Conservation (phyloP, 2,329 filamentous ascomycete species). For the Fusarium devonianum region DNA sequence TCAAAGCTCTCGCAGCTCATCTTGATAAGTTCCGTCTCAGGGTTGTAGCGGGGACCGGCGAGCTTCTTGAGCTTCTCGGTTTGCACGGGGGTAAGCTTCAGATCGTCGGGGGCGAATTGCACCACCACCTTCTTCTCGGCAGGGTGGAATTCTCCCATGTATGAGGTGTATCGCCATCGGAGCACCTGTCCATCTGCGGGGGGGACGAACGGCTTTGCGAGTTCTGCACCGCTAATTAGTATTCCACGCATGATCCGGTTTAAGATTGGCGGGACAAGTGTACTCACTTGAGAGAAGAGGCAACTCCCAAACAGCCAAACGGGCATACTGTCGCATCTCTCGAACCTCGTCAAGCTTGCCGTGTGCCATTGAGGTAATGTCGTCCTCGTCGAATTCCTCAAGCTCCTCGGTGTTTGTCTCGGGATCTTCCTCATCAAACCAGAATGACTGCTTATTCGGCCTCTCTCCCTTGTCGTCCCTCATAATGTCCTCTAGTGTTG, state of each 20-base stretch:
- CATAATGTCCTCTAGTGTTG: slow-evolving; percentile 44
- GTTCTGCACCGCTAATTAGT: slow-evolving; percentile 63
- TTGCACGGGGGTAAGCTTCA: slow-evolving; percentile 73
- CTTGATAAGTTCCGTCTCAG: slow-evolving; percentile 78
- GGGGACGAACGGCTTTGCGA: slow-evolving; percentile 80
- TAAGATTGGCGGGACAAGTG: neutral
- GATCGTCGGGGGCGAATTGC: slow-evolving; percentile 80
- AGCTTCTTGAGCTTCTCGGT: slow-evolving; percentile 86
- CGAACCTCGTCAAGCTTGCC: slow-evolving; percentile 86
- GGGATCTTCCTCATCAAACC: slow-evolving; percentile 58
- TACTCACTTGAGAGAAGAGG: slow-evolving; percentile 83
- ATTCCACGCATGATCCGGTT: neutral
- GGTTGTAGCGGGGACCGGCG: slow-evolving; percentile 85
- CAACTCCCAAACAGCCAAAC: slow-evolving; percentile 94
- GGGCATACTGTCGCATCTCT: slow-evolving; percentile 86
- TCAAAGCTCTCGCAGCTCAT: slow-evolving; percentile 92
- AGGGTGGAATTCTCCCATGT: slow-evolving; percentile 93
- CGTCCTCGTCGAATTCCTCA: slow-evolving; percentile 77
- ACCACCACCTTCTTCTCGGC: slow-evolving; percentile 93
- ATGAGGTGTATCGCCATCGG: slow-evolving; percentile 95
- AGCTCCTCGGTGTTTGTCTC: slow-evolving; percentile 60
- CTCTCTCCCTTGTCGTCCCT: slow-evolving; percentile 44
- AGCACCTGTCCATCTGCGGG: slow-evolving; percentile 74
- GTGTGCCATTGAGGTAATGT: slow-evolving; percentile 84
- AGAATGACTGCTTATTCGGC: slow-evolving; percentile 52